These are phyloP conservation scores for Histomonas meleagridis DNA, from an alignment of 208 protist species.

Conservation along the genomic window DNA sequence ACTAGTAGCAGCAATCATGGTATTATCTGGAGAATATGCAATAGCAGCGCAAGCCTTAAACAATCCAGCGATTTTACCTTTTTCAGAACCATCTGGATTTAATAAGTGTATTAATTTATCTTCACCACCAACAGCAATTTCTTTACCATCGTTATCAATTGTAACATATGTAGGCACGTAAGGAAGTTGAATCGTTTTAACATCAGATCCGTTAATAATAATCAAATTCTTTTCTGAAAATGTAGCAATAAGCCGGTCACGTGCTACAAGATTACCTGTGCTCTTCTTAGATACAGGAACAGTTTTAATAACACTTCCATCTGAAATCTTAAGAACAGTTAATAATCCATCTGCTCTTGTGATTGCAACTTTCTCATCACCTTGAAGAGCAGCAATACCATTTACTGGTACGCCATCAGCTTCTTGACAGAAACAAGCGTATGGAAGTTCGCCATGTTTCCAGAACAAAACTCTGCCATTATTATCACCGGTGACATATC, in stretches of 20 bases:
- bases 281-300: too few species aligned
- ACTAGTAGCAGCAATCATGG: not conserved
- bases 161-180: not conserved
- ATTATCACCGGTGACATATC: not conserved
- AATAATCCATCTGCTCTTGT: not conserved
- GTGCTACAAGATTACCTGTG: not conserved
- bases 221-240: not conserved
- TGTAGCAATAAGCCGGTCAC: not conserved
- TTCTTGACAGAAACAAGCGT: not conserved
- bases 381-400: not conserved
- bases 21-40: not conserved
- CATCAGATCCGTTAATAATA: not conserved
- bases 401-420: not conserved
- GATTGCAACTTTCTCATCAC: not conserved
- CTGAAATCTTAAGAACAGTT: not conserved
- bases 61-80: not conserved
- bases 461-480: not conserved
- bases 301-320: not conserved
- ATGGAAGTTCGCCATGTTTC: not conserved
- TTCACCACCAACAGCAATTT: not conserved
- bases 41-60: not conserved
- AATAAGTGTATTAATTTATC: not conserved
- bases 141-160: not conserved
- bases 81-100: not conserved
- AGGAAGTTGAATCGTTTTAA: not conserved